A percentile compares a stretch with the other conserved stretches of the same genome.
These are phyloP conservation scores for Phytophthora crassamura DNA, from an alignment of 352 stramenopile species.

Conservation along the genomic window DNA sequence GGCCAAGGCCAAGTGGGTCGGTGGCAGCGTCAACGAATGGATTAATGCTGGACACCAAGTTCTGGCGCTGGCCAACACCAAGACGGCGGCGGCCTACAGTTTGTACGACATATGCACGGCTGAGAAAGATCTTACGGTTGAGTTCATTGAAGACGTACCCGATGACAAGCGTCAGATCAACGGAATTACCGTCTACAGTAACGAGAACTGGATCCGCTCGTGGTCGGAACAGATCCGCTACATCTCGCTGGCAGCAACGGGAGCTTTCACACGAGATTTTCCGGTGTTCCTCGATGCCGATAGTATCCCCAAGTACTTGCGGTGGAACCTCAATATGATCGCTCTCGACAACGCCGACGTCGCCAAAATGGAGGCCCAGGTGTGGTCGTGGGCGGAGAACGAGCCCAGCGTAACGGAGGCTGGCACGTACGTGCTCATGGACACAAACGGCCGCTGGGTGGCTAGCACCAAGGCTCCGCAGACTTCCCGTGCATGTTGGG, in stretches of 20 bases:
- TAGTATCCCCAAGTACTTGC: conserved; percentile 58
- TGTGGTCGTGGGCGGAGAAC: conserved; percentile 64
- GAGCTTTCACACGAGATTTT: conserved; percentile 30
- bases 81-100: conserved; percentile 43
- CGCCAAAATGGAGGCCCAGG: conserved; percentile 59
- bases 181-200: conserved; percentile 58
- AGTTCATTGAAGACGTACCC: conserved; percentile 50
- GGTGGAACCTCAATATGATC: conserved; percentile 70
- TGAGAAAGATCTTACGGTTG: conserved; percentile 41
- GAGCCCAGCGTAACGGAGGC: conserved; percentile 43
- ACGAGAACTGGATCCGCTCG: conserved; percentile 51
- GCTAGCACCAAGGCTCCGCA: conserved; percentile 31
- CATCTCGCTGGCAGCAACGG: conserved; percentile 46
- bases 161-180: conserved; percentile 46
- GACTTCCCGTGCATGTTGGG: conserved; percentile 51
- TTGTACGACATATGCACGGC: conserved; percentile 48
- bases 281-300: conserved; percentile 43
- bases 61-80: conserved; percentile 50
- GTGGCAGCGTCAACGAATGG: conserved; percentile 48
- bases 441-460: conserved; percentile 49
- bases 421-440: conserved; percentile 42
- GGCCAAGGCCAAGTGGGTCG: conserved; percentile 39
- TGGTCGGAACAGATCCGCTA: conserved; percentile 63
- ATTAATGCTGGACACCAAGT: conserved; percentile 53
- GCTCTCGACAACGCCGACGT: conserved; percentile 51